These are phyloP conservation scores for Talaromyces piceae DNA, from an alignment of 2,329 filamentous ascomycete genomes.

Conservation along the genomic window DNA sequence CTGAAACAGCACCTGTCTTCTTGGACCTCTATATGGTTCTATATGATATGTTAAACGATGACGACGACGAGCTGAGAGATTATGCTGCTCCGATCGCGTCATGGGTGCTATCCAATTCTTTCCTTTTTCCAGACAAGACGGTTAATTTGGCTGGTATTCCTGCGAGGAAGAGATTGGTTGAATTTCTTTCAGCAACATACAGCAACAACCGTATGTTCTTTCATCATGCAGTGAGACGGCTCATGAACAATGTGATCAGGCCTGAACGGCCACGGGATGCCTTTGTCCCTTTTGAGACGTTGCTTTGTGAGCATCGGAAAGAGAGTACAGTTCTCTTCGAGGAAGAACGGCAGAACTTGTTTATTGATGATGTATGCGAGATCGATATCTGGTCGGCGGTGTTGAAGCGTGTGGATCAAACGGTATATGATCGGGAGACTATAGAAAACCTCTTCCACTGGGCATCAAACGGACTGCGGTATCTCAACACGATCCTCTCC, in stretches of 20 bases:
- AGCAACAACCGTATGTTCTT: conserved; percentile 24
- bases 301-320: conserved; percentile 26
- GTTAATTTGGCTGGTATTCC: conserved; percentile 42
- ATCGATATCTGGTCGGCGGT: conserved; percentile 58
- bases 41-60: conserved; percentile 75
- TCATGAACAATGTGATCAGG: conserved; percentile 28
- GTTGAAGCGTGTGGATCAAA: conserved; percentile 30
- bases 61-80: conserved; percentile 81
- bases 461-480: conserved; percentile 26
- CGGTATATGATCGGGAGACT: conserved; percentile 17
- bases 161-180: conserved; percentile 35
- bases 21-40: conserved; percentile 57
- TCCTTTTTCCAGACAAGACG: conserved; percentile 20
- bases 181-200: conserved; percentile 30
- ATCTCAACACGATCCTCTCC: conserved; percentile 15
- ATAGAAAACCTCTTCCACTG: conserved; percentile 21
- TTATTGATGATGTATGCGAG: conserved; percentile 73
- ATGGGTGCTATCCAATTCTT: conserved; percentile 27
- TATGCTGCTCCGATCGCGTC: conserved; percentile 44
- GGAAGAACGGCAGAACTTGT: conserved; percentile 91
- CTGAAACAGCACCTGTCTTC: conserved; percentile 25
- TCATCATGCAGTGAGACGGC: conserved; percentile 30
- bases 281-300: conserved; percentile 19
- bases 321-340: conserved; percentile 58
- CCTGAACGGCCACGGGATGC: conserved; percentile 10